phyloP scores from a whole-genome alignment of 2,329 filamentous ascomycete genomes.

The Cladophialophora yegresii region DNA sequence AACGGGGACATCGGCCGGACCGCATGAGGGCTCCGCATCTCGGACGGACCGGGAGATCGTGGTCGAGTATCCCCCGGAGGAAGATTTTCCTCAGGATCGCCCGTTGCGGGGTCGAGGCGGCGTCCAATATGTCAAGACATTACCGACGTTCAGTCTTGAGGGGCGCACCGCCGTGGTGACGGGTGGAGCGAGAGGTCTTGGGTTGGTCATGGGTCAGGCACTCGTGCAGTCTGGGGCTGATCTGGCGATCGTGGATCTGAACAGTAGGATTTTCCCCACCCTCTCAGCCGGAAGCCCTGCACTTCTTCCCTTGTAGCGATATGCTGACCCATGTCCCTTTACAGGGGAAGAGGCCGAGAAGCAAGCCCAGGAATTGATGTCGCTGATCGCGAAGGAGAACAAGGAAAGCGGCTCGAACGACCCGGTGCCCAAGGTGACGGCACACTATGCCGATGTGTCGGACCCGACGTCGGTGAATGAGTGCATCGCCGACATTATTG shows the following conservation, averaged over 20 bases:
- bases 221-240: conserved; percentile 85
- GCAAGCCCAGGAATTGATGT: conserved; percentile 72
- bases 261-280: conserved; percentile 59
- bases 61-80: conserved; percentile 75
- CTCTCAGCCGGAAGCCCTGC: conserved; percentile 7
- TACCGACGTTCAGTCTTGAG: conserved; percentile 83
- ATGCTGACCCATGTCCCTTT: not conserved
- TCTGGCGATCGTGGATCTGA: conserved; percentile 89
- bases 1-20: conserved; percentile 40
- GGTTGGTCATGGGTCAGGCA: conserved; percentile 89
- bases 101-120: conserved; percentile 76
- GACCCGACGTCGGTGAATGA: conserved; percentile 74
- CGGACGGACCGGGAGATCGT: conserved; percentile 77
- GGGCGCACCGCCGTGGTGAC: conserved; percentile 82
- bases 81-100: conserved; percentile 69
- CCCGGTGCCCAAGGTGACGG: conserved; percentile 73
- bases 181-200: conserved; percentile 83
- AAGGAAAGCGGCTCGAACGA: conserved; percentile 65
- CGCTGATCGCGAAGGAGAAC: conserved; percentile 64
- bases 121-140: conserved; percentile 78
- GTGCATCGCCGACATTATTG: conserved; percentile 69
- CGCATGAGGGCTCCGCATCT: conserved; percentile 68
- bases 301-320: not conserved
- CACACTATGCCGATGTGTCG: conserved; percentile 86
- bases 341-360: conserved; percentile 79